Conservation (phyloP, 441 rosid species). For the Populus tomentosa region DNA sequence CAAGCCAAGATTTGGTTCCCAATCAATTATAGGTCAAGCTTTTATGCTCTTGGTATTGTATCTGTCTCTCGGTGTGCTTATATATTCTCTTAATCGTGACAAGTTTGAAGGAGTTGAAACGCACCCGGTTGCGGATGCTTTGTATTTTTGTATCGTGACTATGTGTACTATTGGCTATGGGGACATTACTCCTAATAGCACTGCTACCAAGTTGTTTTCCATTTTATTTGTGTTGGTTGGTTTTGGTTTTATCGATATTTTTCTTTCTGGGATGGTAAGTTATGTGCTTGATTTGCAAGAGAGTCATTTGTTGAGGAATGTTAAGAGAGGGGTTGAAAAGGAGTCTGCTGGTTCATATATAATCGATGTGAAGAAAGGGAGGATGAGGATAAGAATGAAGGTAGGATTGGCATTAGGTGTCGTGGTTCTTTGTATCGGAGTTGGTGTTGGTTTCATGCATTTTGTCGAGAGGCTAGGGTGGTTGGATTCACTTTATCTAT, state of each 20-base stretch:
- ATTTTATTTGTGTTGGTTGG: conserved; percentile 86
- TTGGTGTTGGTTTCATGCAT: conserved; percentile 80
- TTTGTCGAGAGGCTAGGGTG: conserved; percentile 72
- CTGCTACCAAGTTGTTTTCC: conserved; percentile 71
- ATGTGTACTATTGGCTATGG: conserved; percentile 48
- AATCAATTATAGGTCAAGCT: conserved; percentile 54
- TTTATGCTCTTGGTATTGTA: conserved; percentile 52
- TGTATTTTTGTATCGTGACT: conserved; percentile 77
- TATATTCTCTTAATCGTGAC: conserved; percentile 58
- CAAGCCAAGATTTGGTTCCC: conserved; percentile 48
- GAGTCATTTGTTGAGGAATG: conserved; percentile 59
- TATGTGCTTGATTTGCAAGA: conserved; percentile 94
- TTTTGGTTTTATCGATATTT: conserved; percentile 72
- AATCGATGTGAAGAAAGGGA: conserved; percentile 85
- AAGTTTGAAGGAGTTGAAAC: conserved; percentile 52
- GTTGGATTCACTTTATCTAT: conserved; percentile 84
- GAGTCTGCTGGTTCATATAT: conserved; percentile 47
- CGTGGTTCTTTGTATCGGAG: conserved; percentile 75
- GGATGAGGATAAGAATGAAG: conserved; percentile 96
- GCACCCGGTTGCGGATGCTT: conserved; percentile 84
- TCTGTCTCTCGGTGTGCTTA: conserved; percentile 65
- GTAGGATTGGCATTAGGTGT: conserved; percentile 85
- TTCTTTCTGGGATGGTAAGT: conserved; percentile 79
- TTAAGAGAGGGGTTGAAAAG: conserved; percentile 33
- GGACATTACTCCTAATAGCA: conserved; percentile 70